phyloP scores from a whole-genome alignment of 306 rosid species.

The Senna tora region DNA sequence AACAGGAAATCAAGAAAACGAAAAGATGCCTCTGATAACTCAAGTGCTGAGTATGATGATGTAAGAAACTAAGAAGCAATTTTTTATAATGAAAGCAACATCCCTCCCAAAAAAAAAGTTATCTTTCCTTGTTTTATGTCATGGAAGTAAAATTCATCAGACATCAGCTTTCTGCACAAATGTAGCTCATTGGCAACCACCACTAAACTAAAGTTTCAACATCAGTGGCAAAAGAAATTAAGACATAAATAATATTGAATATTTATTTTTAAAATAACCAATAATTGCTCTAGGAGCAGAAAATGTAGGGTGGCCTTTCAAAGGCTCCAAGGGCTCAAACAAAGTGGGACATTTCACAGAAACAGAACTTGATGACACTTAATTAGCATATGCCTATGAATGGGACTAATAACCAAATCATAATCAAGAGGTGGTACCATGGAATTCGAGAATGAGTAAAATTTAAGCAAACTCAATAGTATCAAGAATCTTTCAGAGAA shows the following conservation, averaged over 20 bases:
- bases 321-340: constrained; percentile 6
- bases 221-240: neutral
- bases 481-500: constrained; percentile 3
- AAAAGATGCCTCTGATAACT: neutral
- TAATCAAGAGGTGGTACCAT: neutral
- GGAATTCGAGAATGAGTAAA: neutral
- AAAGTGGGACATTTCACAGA: constrained; percentile 2
- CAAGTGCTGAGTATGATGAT: neutral
- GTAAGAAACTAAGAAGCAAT: constrained; percentile 1
- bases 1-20: constrained; percentile 21
- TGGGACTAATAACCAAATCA: neutral
- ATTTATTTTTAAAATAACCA: no score
- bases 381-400: neutral
- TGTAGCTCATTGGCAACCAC: neutral
- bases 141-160: constrained; percentile 14
- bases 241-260: neutral
- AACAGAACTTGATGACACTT: neutral
- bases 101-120: no score
- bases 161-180: constrained; percentile 6
- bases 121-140: neutral
- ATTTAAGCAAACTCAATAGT: neutral
- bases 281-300: neutral
- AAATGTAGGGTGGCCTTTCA: constrained; percentile 9
- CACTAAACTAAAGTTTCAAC: constrained; percentile 14
- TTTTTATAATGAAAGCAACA: no score